phyloP scores from a whole-genome alignment of 306 rosid genomes.

The Cyclanthera cordifolia region DNA sequence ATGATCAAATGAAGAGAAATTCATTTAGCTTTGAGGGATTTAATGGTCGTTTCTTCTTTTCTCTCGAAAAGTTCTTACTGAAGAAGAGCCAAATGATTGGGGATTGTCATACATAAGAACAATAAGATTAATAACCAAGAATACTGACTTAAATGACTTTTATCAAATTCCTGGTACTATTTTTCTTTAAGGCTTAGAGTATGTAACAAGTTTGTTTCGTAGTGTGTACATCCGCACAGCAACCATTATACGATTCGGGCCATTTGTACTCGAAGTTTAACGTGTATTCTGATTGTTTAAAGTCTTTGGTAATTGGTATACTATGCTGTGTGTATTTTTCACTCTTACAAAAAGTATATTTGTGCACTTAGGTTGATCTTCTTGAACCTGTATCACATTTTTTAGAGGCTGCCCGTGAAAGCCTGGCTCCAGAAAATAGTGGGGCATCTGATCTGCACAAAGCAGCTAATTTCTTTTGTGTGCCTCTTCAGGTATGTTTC shows the following conservation, averaged over 20 bases:
- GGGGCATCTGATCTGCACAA: conserved; percentile 43
- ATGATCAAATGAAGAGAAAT: neutral
- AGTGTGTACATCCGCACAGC: neutral
- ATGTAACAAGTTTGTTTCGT: neutral
- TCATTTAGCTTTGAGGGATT: neutral
- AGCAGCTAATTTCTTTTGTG: conserved; percentile 63
- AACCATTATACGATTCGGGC: neutral
- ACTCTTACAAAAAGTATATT: conserved; percentile 10
- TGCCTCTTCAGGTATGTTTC: conserved; percentile 75
- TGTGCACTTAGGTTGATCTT: conserved; percentile 72
- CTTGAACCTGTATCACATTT: conserved; percentile 96
- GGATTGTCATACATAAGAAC: neutral
- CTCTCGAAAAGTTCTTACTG: neutral
- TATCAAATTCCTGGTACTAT: neutral
- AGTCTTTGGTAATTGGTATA: neutral
- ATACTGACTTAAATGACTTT: neutral
- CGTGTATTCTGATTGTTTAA: neutral
- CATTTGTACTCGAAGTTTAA: neutral
- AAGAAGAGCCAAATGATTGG: neutral
- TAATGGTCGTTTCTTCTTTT: neutral
- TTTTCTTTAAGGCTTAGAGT: neutral
- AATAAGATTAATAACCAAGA: neutral
- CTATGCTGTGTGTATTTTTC: neutral
- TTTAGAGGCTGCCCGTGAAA: conserved; percentile 72
- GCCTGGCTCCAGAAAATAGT: conserved; percentile 39